A percentile compares a stretch with the other conserved stretches of the same genome.
Conservation (phyloP, 768 basidiomycete species). For the Phlegmacium glaucopus region DNA sequence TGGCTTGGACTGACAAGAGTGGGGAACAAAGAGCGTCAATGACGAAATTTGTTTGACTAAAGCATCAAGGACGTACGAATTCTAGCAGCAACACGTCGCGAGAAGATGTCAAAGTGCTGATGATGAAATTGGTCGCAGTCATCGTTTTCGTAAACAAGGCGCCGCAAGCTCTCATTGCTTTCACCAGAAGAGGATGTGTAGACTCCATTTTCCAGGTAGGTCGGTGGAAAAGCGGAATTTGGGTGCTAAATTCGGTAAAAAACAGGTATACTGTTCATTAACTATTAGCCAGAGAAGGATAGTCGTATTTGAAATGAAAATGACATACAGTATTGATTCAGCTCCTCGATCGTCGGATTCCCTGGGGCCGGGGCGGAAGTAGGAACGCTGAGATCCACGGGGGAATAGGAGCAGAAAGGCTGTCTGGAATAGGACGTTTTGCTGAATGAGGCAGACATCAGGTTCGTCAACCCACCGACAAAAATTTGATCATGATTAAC, state of each 20-base stretch:
- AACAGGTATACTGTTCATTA: constrained; percentile 44
- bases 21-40: constrained; percentile 14
- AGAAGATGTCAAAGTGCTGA: constrained; percentile 36
- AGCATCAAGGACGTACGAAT: constrained; percentile 42
- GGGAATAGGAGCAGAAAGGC: constrained; percentile 16
- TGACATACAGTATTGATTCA: constrained; percentile 54
- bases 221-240: constrained; percentile 57
- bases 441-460: constrained; percentile 18
- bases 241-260: constrained; percentile 48
- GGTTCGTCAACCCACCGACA: constrained; percentile 19
- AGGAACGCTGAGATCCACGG: constrained; percentile 8
- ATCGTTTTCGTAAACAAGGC: constrained; percentile 53
- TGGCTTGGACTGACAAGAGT: constrained; percentile 34
- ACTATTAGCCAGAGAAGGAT: constrained; percentile 3
- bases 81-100: constrained; percentile 50
- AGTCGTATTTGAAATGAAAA: constrained; percentile 4
- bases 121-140: constrained; percentile 47
- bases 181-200: constrained; percentile 49
- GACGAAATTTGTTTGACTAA: constrained; percentile 16
- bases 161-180: constrained; percentile 59
- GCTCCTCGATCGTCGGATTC: constrained; percentile 40
- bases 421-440: constrained; percentile 20
- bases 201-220: constrained; percentile 47
- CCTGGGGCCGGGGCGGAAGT: constrained; percentile 24
- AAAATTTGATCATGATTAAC: constrained; percentile 13